Base-by-base conservation (phyloP, 371 early-diverging fungal species). In the Quaeritorhiza haematococci region DNA sequence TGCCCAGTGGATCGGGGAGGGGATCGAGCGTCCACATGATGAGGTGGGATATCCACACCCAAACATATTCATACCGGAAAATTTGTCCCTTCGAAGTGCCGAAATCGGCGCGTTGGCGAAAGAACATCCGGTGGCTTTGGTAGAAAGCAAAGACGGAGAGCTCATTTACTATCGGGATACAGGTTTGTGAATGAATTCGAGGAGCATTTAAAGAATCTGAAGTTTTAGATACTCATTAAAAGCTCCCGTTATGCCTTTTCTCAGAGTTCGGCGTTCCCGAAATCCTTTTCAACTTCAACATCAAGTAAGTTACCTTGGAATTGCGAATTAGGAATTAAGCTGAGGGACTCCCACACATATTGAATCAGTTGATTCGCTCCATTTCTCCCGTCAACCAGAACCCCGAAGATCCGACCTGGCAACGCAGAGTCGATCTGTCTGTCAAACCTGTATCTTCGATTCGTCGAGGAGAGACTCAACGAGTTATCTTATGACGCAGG, bases 251-350 rank as follows among this genome's bases (percentile, higher is more conserved):
- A n/a, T n/a, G n/a, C n/a, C n/a, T n/a, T n/a, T n/a, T n/a, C n/a
- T n/a, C n/a, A n/a, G n/a, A n/a, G n/a, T 71, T 66, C 49, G 28
- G 1, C 1, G 65, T 65, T 8, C 71, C 71, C 8, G 64, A 71
- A 53, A 27, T 33, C 17, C 41, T 48, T 4, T 61, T 35, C 34
- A 42, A 44, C 29, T 71, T 67, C 57, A 49, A 32, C 2, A 47
- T 69, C 30, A n/a, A n/a, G n/a, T n/a, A n/a, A n/a, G n/a, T n/a
- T n/a, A n/a, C n/a, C n/a, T n/a, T n/a, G n/a, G n/a, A n/a, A n/a
- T n/a, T n/a, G n/a, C n/a, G n/a, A n/a, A n/a, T n/a, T n/a, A n/a
- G n/a, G n/a, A n/a, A n/a, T n/a, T n/a, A n/a, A n/a, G n/a, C n/a
- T n/a, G n/a, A n/a, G n/a, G n/a, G n/a, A n/a, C n/a, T n/a, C n/a